These are phyloP conservation scores for Cercospora sp. DNA, from an alignment of 2,329 filamentous ascomycete genomes.

Conservation along the genomic window DNA sequence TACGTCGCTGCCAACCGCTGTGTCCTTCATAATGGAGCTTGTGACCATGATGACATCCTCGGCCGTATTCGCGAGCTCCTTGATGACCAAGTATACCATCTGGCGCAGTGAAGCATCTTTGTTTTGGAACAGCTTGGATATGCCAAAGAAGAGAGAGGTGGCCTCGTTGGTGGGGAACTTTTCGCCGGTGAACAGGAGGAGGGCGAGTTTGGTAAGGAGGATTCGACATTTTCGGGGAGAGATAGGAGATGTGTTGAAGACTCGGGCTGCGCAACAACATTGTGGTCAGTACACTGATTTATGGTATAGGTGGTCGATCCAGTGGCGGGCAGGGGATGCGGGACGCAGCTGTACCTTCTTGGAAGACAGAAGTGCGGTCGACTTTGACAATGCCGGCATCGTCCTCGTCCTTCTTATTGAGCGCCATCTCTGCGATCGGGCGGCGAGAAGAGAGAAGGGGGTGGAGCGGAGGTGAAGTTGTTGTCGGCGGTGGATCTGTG, in stretches of 20 bases:
- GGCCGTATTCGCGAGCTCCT: slow-evolving; percentile 91
- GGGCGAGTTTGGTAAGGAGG: slow-evolving; percentile 93
- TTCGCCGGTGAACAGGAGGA: slow-evolving; percentile 95
- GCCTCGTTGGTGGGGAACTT: slow-evolving; percentile 96
- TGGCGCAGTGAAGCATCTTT: slow-evolving; percentile 97
- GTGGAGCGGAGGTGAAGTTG: not conserved
- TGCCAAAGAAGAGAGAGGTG: slow-evolving; percentile 96
- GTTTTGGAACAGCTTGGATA: slow-evolving; percentile 99
- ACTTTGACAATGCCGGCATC: slow-evolving; percentile 93
- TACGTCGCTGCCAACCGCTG: slow-evolving; percentile 88
- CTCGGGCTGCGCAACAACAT: slow-evolving; percentile 64
- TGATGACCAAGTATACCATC: slow-evolving; percentile 98
- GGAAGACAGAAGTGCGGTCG: slow-evolving; percentile 95
- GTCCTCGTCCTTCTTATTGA: slow-evolving; percentile 99
- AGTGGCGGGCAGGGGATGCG: slow-evolving; percentile 8
- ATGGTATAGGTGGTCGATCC: slow-evolving; percentile 8
- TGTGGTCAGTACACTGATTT: slow-evolving; percentile 20
- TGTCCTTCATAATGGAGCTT: slow-evolving; percentile 99
- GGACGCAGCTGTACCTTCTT: slow-evolving; percentile 70
- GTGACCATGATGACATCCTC: slow-evolving; percentile 99
- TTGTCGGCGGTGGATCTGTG: slow-evolving; percentile 6
- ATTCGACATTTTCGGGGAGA: slow-evolving; percentile 97
- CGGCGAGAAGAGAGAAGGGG: slow-evolving; percentile 6
- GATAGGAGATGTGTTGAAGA: slow-evolving; percentile 97
- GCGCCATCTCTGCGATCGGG: slow-evolving; percentile 65